Evolutionary conservation across 495 filamentous ascomycete species (phyloP), one percentile per base, ranked within the genome.

Genomic region (Talaromyces wortmannii): DNA sequence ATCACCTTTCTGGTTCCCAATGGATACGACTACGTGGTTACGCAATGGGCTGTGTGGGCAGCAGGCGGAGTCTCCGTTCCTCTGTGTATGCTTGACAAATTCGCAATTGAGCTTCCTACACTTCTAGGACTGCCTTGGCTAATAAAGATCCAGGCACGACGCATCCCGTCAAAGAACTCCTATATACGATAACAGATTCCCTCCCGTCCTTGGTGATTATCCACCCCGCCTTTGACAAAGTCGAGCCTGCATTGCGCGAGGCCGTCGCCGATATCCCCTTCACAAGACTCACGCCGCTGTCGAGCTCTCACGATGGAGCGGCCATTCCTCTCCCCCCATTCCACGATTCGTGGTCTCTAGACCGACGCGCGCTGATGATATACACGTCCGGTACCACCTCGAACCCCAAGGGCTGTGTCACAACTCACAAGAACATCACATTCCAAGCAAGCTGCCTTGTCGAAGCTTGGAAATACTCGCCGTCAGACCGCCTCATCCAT

Each of bases 21-120:
- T 70, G 85, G 89, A 58, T 96, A 95, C 69, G 89, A 95, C 67
- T 95, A 94, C 80, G 89, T 95, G 66, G 91, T 89, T 83, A 84
- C 74, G 71, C 78, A 78, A 69, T 70, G 67, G 70, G 65, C 65
- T 17, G 52, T 66, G 29, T 75, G 62, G 61, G 64, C 72, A 29
- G 68, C 72, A n/a, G 73, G 78, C 43, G 74, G 67, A 31, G 66
- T 77, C 18, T 67, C 63, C 43, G 69, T 73, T 46, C 68, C 68
- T 36, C 63, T 69, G 1, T 74, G 71, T 77, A 68, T 52, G 65
- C 23, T 23, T 23, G 2, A 23, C 23, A 23, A 23, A 23, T 4
- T 23, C 2, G 23, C 23, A 4, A 23, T 23, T 23, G 23, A 23
- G 23, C 23, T 23, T 23, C 1, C 23, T 23, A 4, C 23, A 23